Evolutionary conservation across 1,139 yeast genomes (phyloP), one percentile per base, ranked within the genome.

Genomic region (Taiozyma sp.): DNA sequence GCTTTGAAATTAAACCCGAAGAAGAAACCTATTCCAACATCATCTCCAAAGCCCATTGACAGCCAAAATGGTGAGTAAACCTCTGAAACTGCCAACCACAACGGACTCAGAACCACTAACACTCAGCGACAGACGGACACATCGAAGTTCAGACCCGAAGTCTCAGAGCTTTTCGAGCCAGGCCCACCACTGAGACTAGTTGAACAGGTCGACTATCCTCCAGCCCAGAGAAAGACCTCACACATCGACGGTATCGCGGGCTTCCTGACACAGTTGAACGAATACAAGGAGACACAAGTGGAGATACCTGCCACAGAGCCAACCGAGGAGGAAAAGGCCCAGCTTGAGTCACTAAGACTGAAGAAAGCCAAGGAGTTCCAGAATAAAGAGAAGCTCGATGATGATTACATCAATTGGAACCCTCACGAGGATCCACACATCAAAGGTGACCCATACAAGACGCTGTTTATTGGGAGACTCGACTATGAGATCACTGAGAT

Each of bases 391-490:
- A 64, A 65, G 45, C 51, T 59, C 42, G 56, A 64, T 45, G 65
- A 63, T 41, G 79, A 57, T 55, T 64, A 65, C 44, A 62, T 56
- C 52, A 72, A 61, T 62, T 90, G 76, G 89, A 74, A 74, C 56
- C 91, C 80, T 30, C 71, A 59, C 46, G 68, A 62, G 39, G 96
- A 88, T 61, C 76, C 80, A 7, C 80, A 84, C 48, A 73, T 83
- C 28, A 73, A 76, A 56, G 85, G 86, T 10, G 96, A 90, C 61
- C 95, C 97, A 0, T 83, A 76, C 62, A 73, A 75, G 53, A 91
- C 98, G 0, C 76, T 93, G 2, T 90, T 93, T 62, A 76, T 93
- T 3, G 84, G 86, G 0, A 71, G 97, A 50, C 67, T 91, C 49
- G 80, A 81, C 47, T 90, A 86, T 62, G 68, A 70, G 6, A 69